These are phyloP conservation scores for Sarocladium oryzae DNA, from an alignment of 2,329 filamentous ascomycete species.

Conservation along the genomic window DNA sequence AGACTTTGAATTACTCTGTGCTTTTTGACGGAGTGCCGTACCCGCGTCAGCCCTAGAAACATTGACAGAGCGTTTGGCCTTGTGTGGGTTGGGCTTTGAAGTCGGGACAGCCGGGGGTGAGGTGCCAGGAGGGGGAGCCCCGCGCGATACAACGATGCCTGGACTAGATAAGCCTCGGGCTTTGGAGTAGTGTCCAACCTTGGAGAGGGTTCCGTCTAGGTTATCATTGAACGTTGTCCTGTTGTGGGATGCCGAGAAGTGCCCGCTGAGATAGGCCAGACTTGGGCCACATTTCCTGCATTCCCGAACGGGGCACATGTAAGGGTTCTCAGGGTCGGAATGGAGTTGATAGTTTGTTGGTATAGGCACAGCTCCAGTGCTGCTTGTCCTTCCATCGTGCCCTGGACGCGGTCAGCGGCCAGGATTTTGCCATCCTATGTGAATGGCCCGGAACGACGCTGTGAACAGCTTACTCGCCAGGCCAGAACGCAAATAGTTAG, in stretches of 20 bases:
- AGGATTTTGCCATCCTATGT: no score
- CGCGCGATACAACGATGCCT: constrained; percentile 20
- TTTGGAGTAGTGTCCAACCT: constrained; percentile 13
- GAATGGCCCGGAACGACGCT: no score
- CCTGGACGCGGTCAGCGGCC: not conserved
- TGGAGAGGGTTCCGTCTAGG: constrained; percentile 25
- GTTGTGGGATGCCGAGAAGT: constrained; percentile 15
- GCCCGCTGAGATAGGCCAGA: constrained; percentile 10
- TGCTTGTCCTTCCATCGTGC: not conserved
- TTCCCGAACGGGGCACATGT: constrained; percentile 22
- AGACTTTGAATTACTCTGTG: not conserved
- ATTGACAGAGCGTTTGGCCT: no score
- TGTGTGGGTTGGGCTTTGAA: not conserved
- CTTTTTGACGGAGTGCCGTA: not conserved
- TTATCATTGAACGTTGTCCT: constrained; percentile 24
- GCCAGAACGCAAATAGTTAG: no score
- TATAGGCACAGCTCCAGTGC: not conserved
- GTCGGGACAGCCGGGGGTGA: constrained; percentile 16
- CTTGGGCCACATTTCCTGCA: constrained; percentile 17
- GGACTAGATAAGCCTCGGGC: not conserved
- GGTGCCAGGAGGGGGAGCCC: constrained; percentile 14
- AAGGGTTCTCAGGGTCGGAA: constrained; percentile 13
- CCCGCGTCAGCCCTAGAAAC: no score
- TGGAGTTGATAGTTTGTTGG: constrained; percentile 18
- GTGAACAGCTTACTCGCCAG: no score